phyloP scores from a whole-genome alignment of 805 yeast genomes.

The Saccharomycopsis fibuligera region DNA sequence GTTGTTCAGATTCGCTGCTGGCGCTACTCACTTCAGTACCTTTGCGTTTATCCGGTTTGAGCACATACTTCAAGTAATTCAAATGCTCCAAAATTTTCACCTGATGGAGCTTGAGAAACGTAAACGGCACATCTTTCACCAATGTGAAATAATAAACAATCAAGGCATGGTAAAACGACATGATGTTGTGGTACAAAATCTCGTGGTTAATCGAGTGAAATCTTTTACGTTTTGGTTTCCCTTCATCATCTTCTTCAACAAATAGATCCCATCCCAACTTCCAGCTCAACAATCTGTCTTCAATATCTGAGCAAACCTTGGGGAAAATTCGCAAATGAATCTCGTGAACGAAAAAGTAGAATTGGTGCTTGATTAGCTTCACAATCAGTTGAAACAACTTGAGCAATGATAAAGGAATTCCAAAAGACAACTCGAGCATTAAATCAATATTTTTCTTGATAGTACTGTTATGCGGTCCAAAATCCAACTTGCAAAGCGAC shows the following conservation, averaged over 20 bases:
- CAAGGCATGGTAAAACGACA: conserved; percentile 40
- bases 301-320: conserved; percentile 16
- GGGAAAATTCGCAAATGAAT: conserved; percentile 23
- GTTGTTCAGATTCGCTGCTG: neutral
- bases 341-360: conserved; percentile 29
- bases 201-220: conserved; percentile 40
- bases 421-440: conserved; percentile 42
- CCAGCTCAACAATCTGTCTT: conserved; percentile 30
- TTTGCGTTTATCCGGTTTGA: too few species aligned
- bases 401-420: conserved; percentile 40
- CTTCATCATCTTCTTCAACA: conserved; percentile 10
- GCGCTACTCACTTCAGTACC: conserved; percentile 1
- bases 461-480: too few species aligned
- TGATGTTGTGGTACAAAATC: conserved; percentile 39
- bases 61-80: conserved; percentile 31
- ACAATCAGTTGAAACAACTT: conserved; percentile 37
- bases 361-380: conserved; percentile 33
- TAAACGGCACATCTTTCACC: conserved; percentile 30
- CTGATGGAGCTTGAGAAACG: conserved; percentile 33
- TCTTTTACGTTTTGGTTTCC: conserved; percentile 15
- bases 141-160: conserved; percentile 35
- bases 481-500: too few species aligned
- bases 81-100: conserved; percentile 35
- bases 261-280: conserved; percentile 37
- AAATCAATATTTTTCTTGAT: conserved; percentile 33